Percentiles rank a stretch among this genome's conserved stretches.
These are phyloP conservation scores for Cronartium quercuum DNA, from an alignment of 1,284 basidiomycete genomes.

Conservation along the genomic window DNA sequence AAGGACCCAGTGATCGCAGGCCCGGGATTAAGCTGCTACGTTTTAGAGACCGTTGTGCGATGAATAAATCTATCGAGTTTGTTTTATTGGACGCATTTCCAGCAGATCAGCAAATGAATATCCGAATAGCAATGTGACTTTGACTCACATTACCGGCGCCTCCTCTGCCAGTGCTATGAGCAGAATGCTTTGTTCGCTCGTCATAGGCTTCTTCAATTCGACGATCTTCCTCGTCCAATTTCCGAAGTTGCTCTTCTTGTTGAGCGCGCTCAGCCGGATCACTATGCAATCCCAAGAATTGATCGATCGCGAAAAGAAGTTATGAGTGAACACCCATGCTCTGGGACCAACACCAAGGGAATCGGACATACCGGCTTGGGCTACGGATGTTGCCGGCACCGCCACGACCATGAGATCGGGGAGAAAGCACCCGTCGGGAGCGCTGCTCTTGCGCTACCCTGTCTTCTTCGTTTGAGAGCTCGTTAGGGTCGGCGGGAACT, in stretches of 20 bases:
- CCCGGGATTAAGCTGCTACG: too few relatives aligned
- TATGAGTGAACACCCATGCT: background rate
- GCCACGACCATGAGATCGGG: conserved; percentile 18
- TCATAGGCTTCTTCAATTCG: conserved; percentile 15
- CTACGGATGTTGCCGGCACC: conserved; percentile 30
- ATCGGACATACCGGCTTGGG: conserved; percentile 10
- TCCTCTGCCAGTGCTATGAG: conserved; percentile 12
- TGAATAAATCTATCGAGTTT: too few relatives aligned
- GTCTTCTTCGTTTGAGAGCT: background rate
- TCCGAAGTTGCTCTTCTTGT: conserved; percentile 1
- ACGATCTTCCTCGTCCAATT: conserved; percentile 14
- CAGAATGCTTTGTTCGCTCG: conserved; percentile 1
- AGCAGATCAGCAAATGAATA: too few relatives aligned
- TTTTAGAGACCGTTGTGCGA: too few relatives aligned
- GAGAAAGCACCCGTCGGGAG: background rate
- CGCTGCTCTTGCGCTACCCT: background rate
- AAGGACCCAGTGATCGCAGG: too few relatives aligned
- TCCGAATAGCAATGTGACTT: too few relatives aligned
- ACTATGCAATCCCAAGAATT: background rate
- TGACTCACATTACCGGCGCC: conserved; percentile 23
- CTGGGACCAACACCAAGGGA: background rate
- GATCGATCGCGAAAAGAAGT: background rate
- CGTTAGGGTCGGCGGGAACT: background rate
- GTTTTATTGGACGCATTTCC: too few relatives aligned
- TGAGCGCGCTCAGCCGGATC: background rate